Base-by-base conservation (phyloP, 148 eudicot species). In the Gaultheria prostrata region DNA sequence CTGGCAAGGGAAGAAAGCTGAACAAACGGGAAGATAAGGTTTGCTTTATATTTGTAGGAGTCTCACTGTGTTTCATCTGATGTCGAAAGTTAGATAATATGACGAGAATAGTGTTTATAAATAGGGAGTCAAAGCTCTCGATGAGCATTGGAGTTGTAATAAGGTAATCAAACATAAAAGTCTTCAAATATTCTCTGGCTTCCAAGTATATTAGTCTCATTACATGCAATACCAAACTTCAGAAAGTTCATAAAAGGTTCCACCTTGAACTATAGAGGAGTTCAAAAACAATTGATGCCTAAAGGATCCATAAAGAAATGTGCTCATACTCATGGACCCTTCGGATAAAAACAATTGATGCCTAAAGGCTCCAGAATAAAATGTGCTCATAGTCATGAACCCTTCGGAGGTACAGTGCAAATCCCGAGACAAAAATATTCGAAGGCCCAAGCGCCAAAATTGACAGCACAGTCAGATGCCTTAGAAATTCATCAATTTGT, bases 1-100 rank as follows among this genome's bases (percentile, higher is more conserved):
- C 91, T 0, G 95, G 90, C 88, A 95, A 86, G 35, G 98, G 94
- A 84, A 94, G 91, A 82, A 88, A 86, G 86, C 98, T 95, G 97
- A 77, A 82, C 75, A 54, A 80, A 4, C 9, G 71, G 65, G 28
- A 2, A 17, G 49, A 43, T 14, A 15, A 35, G 49, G 77, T 81
- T 32, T 70, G 77, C 30, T 35, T 69, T 56, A 1, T 4, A 6
- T 43, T 24, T 39, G 17, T 75, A 45, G 59, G 20, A 33, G 1
- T 45, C 13, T 13, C 2, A 43, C 7, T 17, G 12, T 14, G 20
- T 33, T 74, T 20, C 50, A 9, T 72, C 48, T 2, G 48, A 9
- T 72, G 20, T 21, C 1, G 21, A 72, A 35, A 35, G 4, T 17
- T 26, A 28, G 9, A 48, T 11, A 3, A 13, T 32, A 9, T 3